Evolutionary conservation across 768 basidiomycete species (phyloP), one percentile per base, ranked within the genome.

Genomic region (Trametes cinnabarina): DNA sequence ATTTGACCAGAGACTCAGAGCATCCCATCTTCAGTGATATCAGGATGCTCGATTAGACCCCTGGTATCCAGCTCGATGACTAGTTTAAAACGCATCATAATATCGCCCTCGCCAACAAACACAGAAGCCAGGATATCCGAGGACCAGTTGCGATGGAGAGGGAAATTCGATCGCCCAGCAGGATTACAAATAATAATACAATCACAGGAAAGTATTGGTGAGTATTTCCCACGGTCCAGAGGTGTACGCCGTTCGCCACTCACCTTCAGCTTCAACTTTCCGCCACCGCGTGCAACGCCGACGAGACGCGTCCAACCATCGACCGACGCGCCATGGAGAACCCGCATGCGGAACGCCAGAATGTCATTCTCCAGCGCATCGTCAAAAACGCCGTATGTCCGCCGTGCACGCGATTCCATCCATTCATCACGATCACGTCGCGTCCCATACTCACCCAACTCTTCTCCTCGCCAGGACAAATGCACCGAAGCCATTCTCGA

Each of bases 321-420:
- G 30, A 32, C 30, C 30, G 34, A 26, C 23, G 50, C 56, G 48
- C 51, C 53, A 96, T 97, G 94, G 93, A 97, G 74, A 96, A 96
- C 71, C 94, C 94, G 20, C 94, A 98, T 65, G 91, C 92, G 49
- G 93, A 95, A 72, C 81, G 90, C 41, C 94, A 98, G 69, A 92
- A 91, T 30, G 86, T 94, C 44, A 81, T 96, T 19, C 80, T 97
- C 3, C 92, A 96, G 64, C 83, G 94, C 25, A 94, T 98, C 65
- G 76, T 93, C 23, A 95, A 94, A 74, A 96, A 92, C 63, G 84
- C 90, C 6, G 94, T 94, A 61, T 62, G 87, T 77, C 12, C 30
- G 44, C 20, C 25, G 14, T 35, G 8, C 2, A 39, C 15, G 10
- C 37, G 14, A 8, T 15, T 15, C 15, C 34, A 34, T 34, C 34